Evolutionary conservation across 2,329 filamentous ascomycete genomes (phyloP), one percentile per base, ranked within the genome.

Genomic region (Fusarium verticillioides): DNA sequence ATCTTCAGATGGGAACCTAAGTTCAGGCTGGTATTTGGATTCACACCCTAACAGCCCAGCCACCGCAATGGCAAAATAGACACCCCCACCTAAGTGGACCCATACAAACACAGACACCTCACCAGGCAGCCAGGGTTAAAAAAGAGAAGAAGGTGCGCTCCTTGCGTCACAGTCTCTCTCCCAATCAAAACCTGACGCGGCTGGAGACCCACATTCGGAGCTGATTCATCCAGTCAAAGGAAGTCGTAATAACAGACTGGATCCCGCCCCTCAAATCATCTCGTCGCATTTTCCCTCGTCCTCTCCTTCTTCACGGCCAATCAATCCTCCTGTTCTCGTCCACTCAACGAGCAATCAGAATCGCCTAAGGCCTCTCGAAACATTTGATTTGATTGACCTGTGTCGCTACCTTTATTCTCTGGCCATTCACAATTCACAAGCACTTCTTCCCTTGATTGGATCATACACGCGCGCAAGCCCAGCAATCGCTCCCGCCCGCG

Each of bases 201-300:
- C 11, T 32, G 10, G 7, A 9, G 80, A 63, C 81, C 84, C 83
- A 84, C 82, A 67, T 39, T n/a, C 39, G 44, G 77, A 74, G 83
- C 82, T 85, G 82, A 85, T 79, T 85, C 83, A 86, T 85, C 86
- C 85, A 87, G 83, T 87, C 82, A 62, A 68, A 87, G 78, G 42
- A 50, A 85, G 78, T 78, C 79, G 80, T 82, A 81, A 83, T 74
- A 84, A 82, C 81, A 81, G 78, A 79, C 79, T 80, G 79, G 81
- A 81, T 81, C 81, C 80, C 70, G 80, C 79, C 84, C 83, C 83
- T 87, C 86, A 87, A 87, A 87, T 87, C 85, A 87, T 80, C 82
- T 85, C 81, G 81, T 83, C 81, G 81, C 81, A 85, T 84, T 83
- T 80, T 54, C 50, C 76, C 77, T 84, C 83, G 81, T 83, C 82